phyloP scores from a whole-genome alignment of 2,329 filamentous ascomycete genomes.

The Nemania diffusa region DNA sequence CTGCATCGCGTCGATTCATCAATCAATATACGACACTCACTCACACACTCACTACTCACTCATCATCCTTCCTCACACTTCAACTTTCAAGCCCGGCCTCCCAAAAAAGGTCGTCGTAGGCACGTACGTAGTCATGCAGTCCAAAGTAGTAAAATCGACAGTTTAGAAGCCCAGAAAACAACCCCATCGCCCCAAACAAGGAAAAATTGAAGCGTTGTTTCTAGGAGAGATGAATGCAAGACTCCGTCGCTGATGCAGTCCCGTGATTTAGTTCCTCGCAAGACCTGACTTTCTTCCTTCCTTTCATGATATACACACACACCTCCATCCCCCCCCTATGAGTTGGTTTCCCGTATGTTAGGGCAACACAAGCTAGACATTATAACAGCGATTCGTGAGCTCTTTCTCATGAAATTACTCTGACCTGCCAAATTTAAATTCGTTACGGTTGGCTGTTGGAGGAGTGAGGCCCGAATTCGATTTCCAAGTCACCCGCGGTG shows the following conservation, averaged over 20 bases:
- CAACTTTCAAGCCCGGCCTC: not conserved
- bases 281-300: constrained; percentile 11
- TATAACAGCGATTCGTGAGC: not conserved
- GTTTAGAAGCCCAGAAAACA: not conserved
- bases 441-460: constrained; percentile 30
- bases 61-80: not conserved
- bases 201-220: not conserved
- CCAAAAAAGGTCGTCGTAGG: not conserved
- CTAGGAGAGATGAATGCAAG: constrained; percentile 17
- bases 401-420: not conserved
- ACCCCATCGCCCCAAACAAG: not conserved
- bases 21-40: not conserved
- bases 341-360: not conserved
- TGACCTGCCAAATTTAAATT: not conserved
- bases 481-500: constrained; percentile 16
- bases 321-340: not conserved
- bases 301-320: constrained; percentile 16
- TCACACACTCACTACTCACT: not conserved
- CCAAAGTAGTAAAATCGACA: not conserved
- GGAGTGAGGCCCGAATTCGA: constrained; percentile 39
- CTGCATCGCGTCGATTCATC: not conserved
- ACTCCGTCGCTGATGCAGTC: constrained; percentile 36
- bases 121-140: not conserved
- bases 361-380: not conserved
- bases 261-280: constrained; percentile 9